Evolutionary conservation across 2,329 filamentous ascomycete genomes (phyloP).

Genomic region (Cladosporium sp.): DNA sequence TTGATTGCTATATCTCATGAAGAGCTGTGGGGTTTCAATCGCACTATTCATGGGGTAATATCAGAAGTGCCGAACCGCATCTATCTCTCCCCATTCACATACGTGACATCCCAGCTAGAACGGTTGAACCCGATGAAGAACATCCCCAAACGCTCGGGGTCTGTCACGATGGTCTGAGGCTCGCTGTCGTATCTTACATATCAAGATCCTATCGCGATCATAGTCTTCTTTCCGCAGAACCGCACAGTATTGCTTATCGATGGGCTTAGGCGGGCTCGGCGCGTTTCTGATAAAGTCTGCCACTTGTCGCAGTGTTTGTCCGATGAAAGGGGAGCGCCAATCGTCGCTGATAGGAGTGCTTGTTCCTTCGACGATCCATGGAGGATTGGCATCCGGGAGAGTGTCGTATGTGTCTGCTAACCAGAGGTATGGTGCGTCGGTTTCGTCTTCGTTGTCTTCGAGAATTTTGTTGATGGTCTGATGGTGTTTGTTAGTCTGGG

Average conservation of each 20-base stretch:
- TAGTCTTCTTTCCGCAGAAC: background rate
- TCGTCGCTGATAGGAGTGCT: background rate
- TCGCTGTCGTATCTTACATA: background rate
- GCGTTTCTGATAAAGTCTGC: background rate
- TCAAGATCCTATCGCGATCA: background rate
- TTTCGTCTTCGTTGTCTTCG: background rate
- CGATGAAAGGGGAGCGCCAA: conserved; percentile 1
- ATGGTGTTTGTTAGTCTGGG: background rate
- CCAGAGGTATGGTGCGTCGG: background rate
- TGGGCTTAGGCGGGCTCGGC: background rate
- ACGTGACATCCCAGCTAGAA: no score
- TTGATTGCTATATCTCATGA: no score
- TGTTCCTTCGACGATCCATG: background rate
- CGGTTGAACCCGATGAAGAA: no score
- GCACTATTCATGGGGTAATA: no score
- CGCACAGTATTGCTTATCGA: background rate
- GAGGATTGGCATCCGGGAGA: background rate
- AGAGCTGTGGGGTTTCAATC: no score
- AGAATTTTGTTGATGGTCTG: conserved; percentile 2
- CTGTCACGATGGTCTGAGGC: background rate
- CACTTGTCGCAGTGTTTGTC: background rate
- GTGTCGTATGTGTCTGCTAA: background rate
- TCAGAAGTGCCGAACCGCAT: no score
- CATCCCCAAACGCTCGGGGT: no score
- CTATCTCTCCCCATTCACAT: no score